Percentiles rank a stretch among this genome's conserved stretches.
These are phyloP conservation scores for Vaccinium macrocarpon DNA, from an alignment of 148 eudicot species.

Conservation along the genomic window DNA sequence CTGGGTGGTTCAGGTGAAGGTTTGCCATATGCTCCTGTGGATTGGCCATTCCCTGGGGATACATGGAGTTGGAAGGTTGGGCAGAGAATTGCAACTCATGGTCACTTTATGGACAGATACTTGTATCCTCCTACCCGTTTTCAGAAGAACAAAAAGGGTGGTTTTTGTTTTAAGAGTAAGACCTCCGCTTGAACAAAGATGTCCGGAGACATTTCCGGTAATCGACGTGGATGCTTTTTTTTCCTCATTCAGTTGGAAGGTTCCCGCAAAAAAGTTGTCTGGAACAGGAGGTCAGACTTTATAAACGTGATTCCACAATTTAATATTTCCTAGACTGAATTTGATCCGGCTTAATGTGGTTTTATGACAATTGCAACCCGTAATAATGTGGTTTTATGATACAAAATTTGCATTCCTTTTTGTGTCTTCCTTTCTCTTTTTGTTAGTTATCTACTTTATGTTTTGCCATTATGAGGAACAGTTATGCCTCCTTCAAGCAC, in stretches of 20 bases:
- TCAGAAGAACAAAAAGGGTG: slow-evolving; percentile 29
- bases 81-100: slow-evolving; percentile 45
- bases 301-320: background rate
- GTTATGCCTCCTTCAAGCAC: slow-evolving; percentile 5
- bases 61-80: slow-evolving; percentile 82
- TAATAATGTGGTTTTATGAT: background rate
- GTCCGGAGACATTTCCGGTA: slow-evolving; percentile 47
- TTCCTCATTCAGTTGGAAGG: slow-evolving; percentile 73
- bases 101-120: slow-evolving; percentile 74
- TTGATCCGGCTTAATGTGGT: background rate
- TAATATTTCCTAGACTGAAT: background rate
- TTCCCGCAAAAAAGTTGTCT: slow-evolving; percentile 48
- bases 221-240: slow-evolving; percentile 58
- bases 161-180: slow-evolving; percentile 64
- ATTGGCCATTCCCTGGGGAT: slow-evolving; percentile 79
- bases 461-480: background rate
- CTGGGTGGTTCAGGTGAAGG: slow-evolving; percentile 58
- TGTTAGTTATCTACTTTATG: background rate
- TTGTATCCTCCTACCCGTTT: slow-evolving; percentile 59
- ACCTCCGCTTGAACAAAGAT: slow-evolving; percentile 46
- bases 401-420: background rate
- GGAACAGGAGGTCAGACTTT: slow-evolving; percentile 42
- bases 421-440: background rate
- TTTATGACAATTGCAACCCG: background rate
- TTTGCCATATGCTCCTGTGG: slow-evolving; percentile 71